A percentile compares a stretch with the other conserved stretches of the same genome.
Evolutionary conservation across 2,329 filamentous ascomycete genomes (phyloP).

Genomic region (Chrysosporium keratinophilum): DNA sequence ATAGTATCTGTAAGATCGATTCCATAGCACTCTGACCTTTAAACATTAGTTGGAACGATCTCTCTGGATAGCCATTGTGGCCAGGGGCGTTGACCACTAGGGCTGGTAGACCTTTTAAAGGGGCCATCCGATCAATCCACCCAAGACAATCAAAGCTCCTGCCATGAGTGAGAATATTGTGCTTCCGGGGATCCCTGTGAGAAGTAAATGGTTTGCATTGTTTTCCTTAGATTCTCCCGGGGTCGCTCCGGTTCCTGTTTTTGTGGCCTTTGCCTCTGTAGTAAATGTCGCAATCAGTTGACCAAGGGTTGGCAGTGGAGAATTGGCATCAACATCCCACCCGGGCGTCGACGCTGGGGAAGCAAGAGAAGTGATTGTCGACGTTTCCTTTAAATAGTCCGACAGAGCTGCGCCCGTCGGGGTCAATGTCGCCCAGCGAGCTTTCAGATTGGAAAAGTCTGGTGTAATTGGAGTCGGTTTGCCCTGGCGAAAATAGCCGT

Average conservation of each 20-base stretch:
- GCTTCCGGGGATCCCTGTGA: neutral
- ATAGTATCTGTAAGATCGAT: no score
- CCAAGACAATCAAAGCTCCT: constrained; percentile 4
- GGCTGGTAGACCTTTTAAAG: neutral
- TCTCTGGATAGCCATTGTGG: neutral
- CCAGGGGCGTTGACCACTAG: no score
- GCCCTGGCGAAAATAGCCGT: constrained; percentile 60
- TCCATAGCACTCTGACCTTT: no score
- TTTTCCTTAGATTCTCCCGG: neutral
- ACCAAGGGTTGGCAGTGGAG: constrained; percentile 59
- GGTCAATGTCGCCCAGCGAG: constrained; percentile 61
- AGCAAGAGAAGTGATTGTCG: constrained; percentile 49
- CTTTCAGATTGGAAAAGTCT: constrained; percentile 68
- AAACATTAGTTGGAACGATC: neutral
- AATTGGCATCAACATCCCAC: constrained; percentile 64
- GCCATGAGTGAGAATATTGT: constrained; percentile 9
- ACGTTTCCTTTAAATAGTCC: constrained; percentile 56
- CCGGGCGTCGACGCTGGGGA: constrained; percentile 61
- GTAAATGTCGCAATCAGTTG: constrained; percentile 30
- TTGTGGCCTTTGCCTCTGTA: constrained; percentile 5
- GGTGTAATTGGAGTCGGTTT: constrained; percentile 62
- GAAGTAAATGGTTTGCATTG: constrained; percentile 1
- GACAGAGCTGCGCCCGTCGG: constrained; percentile 58
- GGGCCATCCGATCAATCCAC: constrained; percentile 8
- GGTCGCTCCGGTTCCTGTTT: neutral